Percentiles rank a stretch among this genome's conserved stretches.
Conservation (phyloP, 108 stramenopile genomes). For the Mayamaea pseudoterrestris region DNA sequence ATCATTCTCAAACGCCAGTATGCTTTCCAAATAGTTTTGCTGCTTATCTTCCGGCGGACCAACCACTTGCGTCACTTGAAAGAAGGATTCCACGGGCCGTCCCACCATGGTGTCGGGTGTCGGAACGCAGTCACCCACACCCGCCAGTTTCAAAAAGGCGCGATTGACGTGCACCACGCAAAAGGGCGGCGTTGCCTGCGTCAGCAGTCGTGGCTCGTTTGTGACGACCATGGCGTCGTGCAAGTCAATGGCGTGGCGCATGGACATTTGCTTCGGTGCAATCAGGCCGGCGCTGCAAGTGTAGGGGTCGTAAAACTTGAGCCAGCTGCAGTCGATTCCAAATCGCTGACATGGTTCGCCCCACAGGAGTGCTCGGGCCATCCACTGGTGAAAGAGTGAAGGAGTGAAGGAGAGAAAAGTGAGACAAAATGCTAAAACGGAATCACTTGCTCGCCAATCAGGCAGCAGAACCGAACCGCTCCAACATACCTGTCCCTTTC, state of each 20-base stretch:
- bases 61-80: neutral
- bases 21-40: neutral
- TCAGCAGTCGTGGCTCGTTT: constrained; percentile 6
- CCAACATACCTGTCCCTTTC: no score
- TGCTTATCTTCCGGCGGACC: neutral
- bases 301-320: neutral
- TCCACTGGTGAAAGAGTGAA: no score
- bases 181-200: constrained; percentile 10
- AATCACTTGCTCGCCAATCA: no score
- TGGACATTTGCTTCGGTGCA: neutral
- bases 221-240: constrained; percentile 1
- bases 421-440: no score
- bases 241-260: constrained; percentile 3
- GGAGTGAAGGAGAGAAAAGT: no score
- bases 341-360: constrained; percentile 1
- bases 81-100: neutral
- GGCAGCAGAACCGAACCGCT: no score
- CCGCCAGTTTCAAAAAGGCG: constrained; percentile 7
- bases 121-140: no score
- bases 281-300: neutral
- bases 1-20: neutral
- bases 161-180: constrained; percentile 7
- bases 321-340: neutral
- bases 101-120: neutral
- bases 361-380: constrained; percentile 1